These are phyloP conservation scores for Coriaria nepalensis DNA, from an alignment of 306 rosid genomes.

Conservation along the genomic window DNA sequence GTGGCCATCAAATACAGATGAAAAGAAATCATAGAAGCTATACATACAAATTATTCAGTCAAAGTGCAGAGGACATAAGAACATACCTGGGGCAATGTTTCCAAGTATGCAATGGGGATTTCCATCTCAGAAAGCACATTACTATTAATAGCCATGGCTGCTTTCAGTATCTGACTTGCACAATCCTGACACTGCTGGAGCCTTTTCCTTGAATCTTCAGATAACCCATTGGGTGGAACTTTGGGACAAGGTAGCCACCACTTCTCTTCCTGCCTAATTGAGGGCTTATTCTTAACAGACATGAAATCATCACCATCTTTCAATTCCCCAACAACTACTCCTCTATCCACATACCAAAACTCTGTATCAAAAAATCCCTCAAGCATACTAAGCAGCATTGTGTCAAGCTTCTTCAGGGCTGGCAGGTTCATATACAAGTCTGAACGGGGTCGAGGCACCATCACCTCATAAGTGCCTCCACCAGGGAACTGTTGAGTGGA, in stretches of 20 bases:
- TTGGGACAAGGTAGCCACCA: constrained; percentile 99
- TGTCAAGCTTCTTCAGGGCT: constrained; percentile 75
- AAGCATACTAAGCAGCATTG: constrained; percentile 70
- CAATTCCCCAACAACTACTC: constrained; percentile 45
- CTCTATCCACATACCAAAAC: constrained; percentile 68
- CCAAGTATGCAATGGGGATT: constrained; percentile 53
- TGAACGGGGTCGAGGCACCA: constrained; percentile 64
- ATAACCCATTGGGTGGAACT: constrained; percentile 63
- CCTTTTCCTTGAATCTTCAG: constrained; percentile 59
- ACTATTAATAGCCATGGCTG: constrained; percentile 83
- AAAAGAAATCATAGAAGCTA: background rate
- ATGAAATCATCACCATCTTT: constrained; percentile 39
- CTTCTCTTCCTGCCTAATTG: constrained; percentile 87
- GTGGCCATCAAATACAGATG: background rate
- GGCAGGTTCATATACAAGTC: constrained; percentile 81
- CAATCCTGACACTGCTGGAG: constrained; percentile 93
- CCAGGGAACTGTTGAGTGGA: constrained; percentile 81
- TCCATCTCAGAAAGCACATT: constrained; percentile 88
- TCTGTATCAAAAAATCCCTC: constrained; percentile 69
- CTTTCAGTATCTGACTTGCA: constrained; percentile 73
- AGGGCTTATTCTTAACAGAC: constrained; percentile 62
- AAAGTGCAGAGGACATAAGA: background rate
- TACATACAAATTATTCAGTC: background rate
- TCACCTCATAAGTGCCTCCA: constrained; percentile 80
- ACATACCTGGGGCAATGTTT: constrained; percentile 70